These are phyloP conservation scores for Beta lomatogona DNA, from an alignment of 179 eudicot species.

Conservation along the genomic window DNA sequence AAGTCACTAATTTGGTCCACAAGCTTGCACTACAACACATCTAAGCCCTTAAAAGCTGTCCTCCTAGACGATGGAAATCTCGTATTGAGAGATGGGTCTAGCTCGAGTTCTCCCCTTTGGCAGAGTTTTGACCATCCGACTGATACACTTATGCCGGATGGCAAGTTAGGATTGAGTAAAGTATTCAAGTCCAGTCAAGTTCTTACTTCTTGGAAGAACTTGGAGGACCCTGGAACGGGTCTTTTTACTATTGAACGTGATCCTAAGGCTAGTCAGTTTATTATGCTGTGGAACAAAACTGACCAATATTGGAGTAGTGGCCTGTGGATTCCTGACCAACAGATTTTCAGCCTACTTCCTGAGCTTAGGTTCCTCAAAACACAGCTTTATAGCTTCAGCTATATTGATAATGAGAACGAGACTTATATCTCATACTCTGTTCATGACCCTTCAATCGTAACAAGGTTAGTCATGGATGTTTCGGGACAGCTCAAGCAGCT, in stretches of 20 bases:
- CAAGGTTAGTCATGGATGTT: slow-evolving; percentile 36
- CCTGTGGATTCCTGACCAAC: slow-evolving; percentile 29
- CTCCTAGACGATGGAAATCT: slow-evolving; percentile 34
- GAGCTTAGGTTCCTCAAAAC: slow-evolving; percentile 28
- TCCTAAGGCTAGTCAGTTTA: slow-evolving; percentile 33
- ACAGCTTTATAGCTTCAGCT: slow-evolving; percentile 30
- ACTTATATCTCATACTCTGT: slow-evolving; percentile 33
- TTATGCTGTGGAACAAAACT: slow-evolving; percentile 32
- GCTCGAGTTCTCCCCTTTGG: slow-evolving; percentile 25
- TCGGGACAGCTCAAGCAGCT: slow-evolving; percentile 34
- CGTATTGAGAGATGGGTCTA: slow-evolving; percentile 21
- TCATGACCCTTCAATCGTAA: slow-evolving; percentile 21
- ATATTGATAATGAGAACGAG: slow-evolving; percentile 35
- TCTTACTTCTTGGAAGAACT: slow-evolving; percentile 39
- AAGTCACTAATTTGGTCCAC: slow-evolving; percentile 49
- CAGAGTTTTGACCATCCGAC: slow-evolving; percentile 40
- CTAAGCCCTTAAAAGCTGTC: slow-evolving; percentile 36
- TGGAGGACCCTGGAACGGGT: slow-evolving; percentile 31
- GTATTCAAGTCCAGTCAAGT: slow-evolving; percentile 8
- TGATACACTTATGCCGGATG: slow-evolving; percentile 33
- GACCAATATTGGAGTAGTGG: slow-evolving; percentile 33
- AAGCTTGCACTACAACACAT: slow-evolving; percentile 24
- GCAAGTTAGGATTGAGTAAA: slow-evolving; percentile 31
- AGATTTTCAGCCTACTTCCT: slow-evolving; percentile 30
- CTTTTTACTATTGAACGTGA: slow-evolving; percentile 25